Conservation (phyloP, 257 asterid species). For the Capsicum pubescens region DNA sequence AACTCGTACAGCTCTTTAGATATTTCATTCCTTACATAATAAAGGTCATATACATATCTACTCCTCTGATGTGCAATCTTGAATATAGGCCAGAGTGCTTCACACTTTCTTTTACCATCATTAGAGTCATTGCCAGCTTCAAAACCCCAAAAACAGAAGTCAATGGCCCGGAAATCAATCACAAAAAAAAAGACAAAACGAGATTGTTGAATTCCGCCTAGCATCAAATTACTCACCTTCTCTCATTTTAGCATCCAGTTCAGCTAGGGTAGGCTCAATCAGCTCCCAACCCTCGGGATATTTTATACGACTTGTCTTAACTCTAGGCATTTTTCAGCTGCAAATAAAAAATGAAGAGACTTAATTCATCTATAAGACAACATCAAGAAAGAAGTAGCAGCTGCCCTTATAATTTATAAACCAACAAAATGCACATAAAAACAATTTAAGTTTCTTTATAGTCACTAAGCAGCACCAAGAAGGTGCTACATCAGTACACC, state of each 20-base stretch:
- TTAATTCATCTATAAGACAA: background rate
- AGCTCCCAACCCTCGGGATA: conserved; percentile 93
- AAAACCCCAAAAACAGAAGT: background rate
- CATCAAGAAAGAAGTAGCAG: background rate
- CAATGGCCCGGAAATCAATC: conserved; percentile 13
- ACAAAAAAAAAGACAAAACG: background rate
- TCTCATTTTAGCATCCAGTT: conserved; percentile 88
- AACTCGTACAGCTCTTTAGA: conserved; percentile 86
- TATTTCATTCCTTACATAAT: conserved; percentile 76
- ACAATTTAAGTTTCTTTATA: background rate
- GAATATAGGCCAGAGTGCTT: conserved; percentile 91
- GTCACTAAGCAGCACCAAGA: background rate
- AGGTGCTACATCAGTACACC: background rate
- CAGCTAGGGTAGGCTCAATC: conserved; percentile 85
- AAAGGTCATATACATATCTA: conserved; percentile 78
- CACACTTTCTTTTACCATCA: conserved; percentile 87
- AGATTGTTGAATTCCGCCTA: background rate
- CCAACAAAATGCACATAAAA: background rate
- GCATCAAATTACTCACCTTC: conserved; percentile 56
- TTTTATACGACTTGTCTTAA: conserved; percentile 76
- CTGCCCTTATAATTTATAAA: background rate
- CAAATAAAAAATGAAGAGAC: background rate
- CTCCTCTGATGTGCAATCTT: conserved; percentile 93
- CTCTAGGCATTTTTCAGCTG: conserved; percentile 71
- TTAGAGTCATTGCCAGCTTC: conserved; percentile 88